Evolutionary conservation across 768 basidiomycete genomes (phyloP).

Genomic region (Agrocybe praecox): DNA sequence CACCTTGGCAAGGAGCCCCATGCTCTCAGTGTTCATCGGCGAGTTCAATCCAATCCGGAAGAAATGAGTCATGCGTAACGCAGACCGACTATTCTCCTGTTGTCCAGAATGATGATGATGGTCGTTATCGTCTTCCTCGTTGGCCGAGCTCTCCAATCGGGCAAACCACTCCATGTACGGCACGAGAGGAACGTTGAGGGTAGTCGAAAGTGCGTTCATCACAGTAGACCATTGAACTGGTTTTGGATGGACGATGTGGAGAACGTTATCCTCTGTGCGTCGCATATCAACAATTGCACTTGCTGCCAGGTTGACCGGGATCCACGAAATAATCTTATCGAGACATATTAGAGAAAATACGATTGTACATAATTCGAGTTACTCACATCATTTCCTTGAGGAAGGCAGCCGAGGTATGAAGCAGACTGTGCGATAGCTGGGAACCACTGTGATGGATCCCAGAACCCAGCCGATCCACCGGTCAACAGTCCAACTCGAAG

Average conservation of each 20-base stretch:
- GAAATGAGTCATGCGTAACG: constrained; percentile 16
- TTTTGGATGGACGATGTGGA: constrained; percentile 32
- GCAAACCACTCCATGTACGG: constrained; percentile 32
- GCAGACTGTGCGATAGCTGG: constrained; percentile 34
- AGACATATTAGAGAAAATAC: background rate
- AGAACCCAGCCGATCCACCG: constrained; percentile 35
- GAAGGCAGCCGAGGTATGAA: constrained; percentile 27
- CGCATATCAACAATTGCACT: constrained; percentile 29
- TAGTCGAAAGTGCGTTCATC: constrained; percentile 15
- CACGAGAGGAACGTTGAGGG: constrained; percentile 27
- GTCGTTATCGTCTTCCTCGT: constrained; percentile 6
- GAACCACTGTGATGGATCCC: constrained; percentile 43
- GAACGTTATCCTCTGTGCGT: constrained; percentile 6
- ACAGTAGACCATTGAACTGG: constrained; percentile 26
- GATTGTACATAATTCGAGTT: background rate
- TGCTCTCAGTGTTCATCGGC: constrained; percentile 11
- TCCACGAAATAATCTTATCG: constrained; percentile 25
- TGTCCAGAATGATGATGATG: background rate
- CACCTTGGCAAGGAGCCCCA: constrained; percentile 16
- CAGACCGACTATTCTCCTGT: background rate
- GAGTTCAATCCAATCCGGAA: constrained; percentile 13
- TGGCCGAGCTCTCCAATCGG: constrained; percentile 19
- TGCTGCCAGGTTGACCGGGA: constrained; percentile 29
- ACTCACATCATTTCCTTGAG: constrained; percentile 29
- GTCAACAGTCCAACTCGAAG: constrained; percentile 41